phyloP scores from a whole-genome alignment of 2,329 filamentous ascomycete species.

The Stagonosporopsis rhizophila region DNA sequence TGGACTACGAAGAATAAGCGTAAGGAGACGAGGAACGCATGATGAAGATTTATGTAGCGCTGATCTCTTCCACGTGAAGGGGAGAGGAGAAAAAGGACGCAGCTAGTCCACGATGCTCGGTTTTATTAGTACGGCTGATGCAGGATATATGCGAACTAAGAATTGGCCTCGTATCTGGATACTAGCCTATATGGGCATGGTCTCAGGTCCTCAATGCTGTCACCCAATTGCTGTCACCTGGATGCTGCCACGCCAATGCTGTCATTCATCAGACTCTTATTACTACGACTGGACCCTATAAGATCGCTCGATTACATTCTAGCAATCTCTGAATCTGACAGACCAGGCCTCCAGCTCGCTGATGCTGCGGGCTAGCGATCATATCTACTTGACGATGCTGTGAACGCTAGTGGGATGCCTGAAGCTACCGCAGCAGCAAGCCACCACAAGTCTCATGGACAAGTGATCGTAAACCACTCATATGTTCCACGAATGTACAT shows the following conservation, averaged over 20 bases:
- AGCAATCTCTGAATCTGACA: background rate
- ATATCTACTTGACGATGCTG: background rate
- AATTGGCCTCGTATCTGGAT: background rate
- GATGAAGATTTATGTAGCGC: background rate
- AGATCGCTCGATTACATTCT: background rate
- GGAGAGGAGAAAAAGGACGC: background rate
- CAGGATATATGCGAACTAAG: background rate
- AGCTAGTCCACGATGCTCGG: background rate
- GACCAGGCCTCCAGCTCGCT: background rate
- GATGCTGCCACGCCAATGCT: too few relatives aligned
- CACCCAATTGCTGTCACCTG: too few relatives aligned
- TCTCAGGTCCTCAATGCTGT: too few relatives aligned
- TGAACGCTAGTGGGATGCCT: conserved; percentile 5
- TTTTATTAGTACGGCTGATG: background rate
- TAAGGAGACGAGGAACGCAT: background rate
- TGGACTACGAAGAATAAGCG: too few relatives aligned
- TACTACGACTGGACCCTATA: too few relatives aligned
- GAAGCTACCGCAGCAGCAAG: conserved; percentile 8
- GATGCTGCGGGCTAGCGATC: background rate
- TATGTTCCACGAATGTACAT: background rate
- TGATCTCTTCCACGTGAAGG: background rate
- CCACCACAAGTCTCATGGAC: background rate
- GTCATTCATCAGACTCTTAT: background rate
- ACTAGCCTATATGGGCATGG: too few relatives aligned
- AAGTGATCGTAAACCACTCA: too few relatives aligned